Base-by-base conservation (phyloP, 768 basidiomycete species). In the Xerocomellus chrysenteron region DNA sequence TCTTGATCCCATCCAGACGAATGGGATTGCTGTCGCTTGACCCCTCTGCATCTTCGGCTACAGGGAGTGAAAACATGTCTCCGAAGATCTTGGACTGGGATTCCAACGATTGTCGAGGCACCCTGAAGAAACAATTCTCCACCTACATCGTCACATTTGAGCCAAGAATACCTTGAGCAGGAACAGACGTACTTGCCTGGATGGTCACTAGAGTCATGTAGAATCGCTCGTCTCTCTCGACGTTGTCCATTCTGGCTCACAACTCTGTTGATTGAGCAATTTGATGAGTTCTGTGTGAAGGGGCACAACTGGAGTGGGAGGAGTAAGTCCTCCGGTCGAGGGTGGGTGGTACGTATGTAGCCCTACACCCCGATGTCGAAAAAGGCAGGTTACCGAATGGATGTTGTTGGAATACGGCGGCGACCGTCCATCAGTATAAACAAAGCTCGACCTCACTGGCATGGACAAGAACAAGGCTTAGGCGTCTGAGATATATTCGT, bases 21-120 rank as follows among this genome's bases (percentile, higher is more conserved):
- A 72, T 59, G n/a, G 67, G 69, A 40, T 66, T 56, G n/a, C 36
- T 35, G 30, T 67, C 59, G n/a, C 42, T 55, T 5, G 46, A 54
- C 2, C 67, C 65, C 43, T 73, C 69, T 28, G 35, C 17, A 26
- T 56, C n/a, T 24, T 39, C 40, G 5, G 50, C 5, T 19, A 36
- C 30, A 41, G 68, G 66, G 14, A 70, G 52, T n/a, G 55, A 47
- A 52, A 69, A 69, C 58, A 72, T 58, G 24, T 68, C 62, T 19
- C 55, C 56, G 35, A 72, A 72, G 37, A 68, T 14, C 32, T 50
- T 60, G n/a, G 66, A 70, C 17, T 59, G 58, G n/a, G 57, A 55
- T 32, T 72, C 65, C 33, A 72, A 36, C 1, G 52, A 26, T 19
- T 56, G 49, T 16, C 63, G 58, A 17, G 72, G 73, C 7, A 73